Conservation (phyloP, 371 early-diverging fungal genomes). For the Conidiobolus incongruus region DNA sequence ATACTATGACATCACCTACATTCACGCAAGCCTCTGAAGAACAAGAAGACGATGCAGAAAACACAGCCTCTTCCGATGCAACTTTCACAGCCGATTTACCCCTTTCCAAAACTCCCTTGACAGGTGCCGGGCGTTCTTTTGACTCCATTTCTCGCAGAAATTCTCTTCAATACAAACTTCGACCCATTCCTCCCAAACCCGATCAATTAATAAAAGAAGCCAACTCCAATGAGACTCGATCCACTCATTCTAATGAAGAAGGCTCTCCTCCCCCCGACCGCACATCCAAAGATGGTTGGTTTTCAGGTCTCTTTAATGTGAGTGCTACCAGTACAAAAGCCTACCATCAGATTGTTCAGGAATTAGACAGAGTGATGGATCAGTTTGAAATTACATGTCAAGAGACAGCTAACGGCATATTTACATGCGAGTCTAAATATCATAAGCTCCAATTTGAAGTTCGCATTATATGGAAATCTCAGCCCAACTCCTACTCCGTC, state of each 20-base stretch:
- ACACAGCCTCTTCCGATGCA: background rate
- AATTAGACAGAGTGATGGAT: conserved; percentile 1
- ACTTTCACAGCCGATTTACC: conserved; percentile 1
- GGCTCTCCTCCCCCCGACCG: background rate
- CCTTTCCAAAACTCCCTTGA: conserved; percentile 1
- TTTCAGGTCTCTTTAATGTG: conserved; percentile 3
- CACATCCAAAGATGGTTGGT: conserved; percentile 4
- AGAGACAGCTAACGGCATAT: background rate
- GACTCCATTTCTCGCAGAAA: conserved; percentile 2
- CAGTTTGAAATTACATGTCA: background rate
- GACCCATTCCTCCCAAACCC: conserved; percentile 1
- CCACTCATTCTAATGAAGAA: too few species aligned
- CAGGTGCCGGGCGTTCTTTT: conserved; percentile 3
- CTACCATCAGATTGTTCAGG: conserved; percentile 5
- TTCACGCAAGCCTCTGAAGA: too few species aligned
- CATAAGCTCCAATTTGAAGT: conserved; percentile 4
- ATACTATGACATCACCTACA: background rate
- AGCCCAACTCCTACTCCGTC: background rate
- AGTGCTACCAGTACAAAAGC: conserved; percentile 1
- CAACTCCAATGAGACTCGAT: too few species aligned
- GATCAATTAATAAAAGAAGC: too few species aligned
- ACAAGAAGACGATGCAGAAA: too few species aligned
- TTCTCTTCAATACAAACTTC: background rate
- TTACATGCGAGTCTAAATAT: background rate
- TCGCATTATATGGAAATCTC: conserved; percentile 1